phyloP scores from a whole-genome alignment of 208 protist genomes.

The Kentomonas sorsogonicus region DNA sequence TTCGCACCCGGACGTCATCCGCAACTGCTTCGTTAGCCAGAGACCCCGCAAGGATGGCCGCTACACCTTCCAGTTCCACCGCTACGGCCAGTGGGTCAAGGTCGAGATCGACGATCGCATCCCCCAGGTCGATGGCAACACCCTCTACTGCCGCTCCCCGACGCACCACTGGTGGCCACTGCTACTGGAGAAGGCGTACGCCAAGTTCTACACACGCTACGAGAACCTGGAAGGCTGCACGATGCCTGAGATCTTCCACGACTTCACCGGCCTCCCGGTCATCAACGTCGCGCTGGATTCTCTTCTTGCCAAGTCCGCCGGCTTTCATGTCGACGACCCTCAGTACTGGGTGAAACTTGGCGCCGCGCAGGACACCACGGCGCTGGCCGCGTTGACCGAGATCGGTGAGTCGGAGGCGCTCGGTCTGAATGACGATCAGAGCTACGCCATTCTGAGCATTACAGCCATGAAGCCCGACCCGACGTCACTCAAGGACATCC shows the following conservation, averaged over 20 bases:
- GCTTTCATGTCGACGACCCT: constrained; percentile 27
- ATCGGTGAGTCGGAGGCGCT: constrained; percentile 16
- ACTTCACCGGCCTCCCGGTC: constrained; percentile 54
- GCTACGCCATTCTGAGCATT: constrained; percentile 55
- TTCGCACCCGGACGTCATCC: constrained; percentile 41
- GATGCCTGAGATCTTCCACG: constrained; percentile 46
- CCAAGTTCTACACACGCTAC: constrained; percentile 72
- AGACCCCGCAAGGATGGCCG: constrained; percentile 43
- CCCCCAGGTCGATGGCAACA: constrained; percentile 31
- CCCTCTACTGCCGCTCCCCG: constrained; percentile 48
- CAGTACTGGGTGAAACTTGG: constrained; percentile 51
- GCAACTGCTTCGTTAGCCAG: constrained; percentile 52
- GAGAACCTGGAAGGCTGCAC: constrained; percentile 51
- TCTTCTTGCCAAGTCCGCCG: constrained; percentile 15
- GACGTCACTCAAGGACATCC: constrained; percentile 27
- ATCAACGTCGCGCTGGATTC: constrained; percentile 28
- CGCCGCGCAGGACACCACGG: constrained; percentile 24
- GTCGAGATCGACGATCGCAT: constrained; percentile 72
- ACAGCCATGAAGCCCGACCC: constrained; percentile 16
- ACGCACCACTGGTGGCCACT: constrained; percentile 65
- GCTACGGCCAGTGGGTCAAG: constrained; percentile 53
- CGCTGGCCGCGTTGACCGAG: constrained; percentile 20
- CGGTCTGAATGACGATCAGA: constrained; percentile 34
- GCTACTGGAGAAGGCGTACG: constrained; percentile 78
- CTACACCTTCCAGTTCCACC: constrained; percentile 70